A percentile compares a stretch with the other conserved stretches of the same genome.
phyloP scores from a whole-genome alignment of 1,284 basidiomycete species.

The Pterula multifida region DNA sequence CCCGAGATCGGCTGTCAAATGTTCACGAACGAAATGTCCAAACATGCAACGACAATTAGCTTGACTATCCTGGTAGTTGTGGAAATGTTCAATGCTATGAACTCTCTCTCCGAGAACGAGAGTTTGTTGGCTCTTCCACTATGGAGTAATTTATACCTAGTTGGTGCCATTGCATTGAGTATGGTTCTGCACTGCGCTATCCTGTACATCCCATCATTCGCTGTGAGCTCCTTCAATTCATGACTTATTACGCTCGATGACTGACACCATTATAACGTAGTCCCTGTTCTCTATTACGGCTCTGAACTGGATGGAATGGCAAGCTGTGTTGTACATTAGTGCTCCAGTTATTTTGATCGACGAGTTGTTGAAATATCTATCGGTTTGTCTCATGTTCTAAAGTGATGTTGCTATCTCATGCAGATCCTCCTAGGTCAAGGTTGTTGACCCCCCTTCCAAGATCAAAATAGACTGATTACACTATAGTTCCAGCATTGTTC shows the following conservation, averaged over 20 bases:
- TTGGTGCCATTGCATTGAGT: slow-evolving; percentile 77
- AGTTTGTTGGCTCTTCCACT: slow-evolving; percentile 79
- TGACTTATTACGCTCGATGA: slow-evolving; percentile 4
- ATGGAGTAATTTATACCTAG: slow-evolving; percentile 91
- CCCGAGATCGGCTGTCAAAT: slow-evolving; percentile 88
- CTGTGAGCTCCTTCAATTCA: slow-evolving; percentile 35
- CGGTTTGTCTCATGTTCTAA: slow-evolving; percentile 30
- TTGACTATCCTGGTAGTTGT: slow-evolving; percentile 89
- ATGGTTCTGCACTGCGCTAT: slow-evolving; percentile 92
- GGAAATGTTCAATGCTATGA: slow-evolving; percentile 99
- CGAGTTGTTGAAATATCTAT: slow-evolving; percentile 81
- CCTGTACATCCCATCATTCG: slow-evolving; percentile 91
- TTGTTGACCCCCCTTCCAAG: slow-evolving; percentile 22
- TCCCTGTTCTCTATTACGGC: slow-evolving; percentile 87
- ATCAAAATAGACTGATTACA: slow-evolving; percentile 15
- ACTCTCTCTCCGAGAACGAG: slow-evolving; percentile 97
- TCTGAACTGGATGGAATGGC: slow-evolving; percentile 89
- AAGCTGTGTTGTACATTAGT: slow-evolving; percentile 84
- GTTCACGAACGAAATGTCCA: slow-evolving; percentile 79
- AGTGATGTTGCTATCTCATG: neutral
- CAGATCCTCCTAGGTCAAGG: slow-evolving; percentile 18
- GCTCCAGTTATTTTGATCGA: slow-evolving; percentile 86
- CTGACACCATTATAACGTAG: slow-evolving; percentile 24
- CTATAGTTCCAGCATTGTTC: too few relatives aligned
- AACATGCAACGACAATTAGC: slow-evolving; percentile 90